Evolutionary conservation across 1,284 basidiomycete species (phyloP), one percentile per base, ranked within the genome.

Genomic region (Cryptococcus maquisensis): DNA sequence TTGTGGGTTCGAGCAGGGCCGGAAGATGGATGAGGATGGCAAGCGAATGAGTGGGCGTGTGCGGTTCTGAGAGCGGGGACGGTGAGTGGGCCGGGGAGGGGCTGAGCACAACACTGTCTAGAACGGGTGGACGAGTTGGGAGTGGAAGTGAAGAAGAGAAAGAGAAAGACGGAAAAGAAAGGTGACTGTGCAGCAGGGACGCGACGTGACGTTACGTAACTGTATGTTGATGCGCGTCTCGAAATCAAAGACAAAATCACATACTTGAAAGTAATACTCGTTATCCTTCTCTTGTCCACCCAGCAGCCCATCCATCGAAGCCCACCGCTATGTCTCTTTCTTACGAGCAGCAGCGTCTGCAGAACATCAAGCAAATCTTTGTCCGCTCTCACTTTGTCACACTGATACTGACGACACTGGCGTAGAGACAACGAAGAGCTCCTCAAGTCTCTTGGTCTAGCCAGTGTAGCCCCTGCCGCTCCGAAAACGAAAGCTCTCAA

Each of bases 391-490:
- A 3, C 35, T 12, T 36, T 23, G 21, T 39, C 39, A n/a, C n/a
- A n/a, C n/a, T n/a, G 16, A 48, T 40, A 26, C 28, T 46, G 24
- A 24, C 9, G 10, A 9, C 16, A 26, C 10, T 42, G 13, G 16
- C 3, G 32, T 26, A 69, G 69, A 24, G 68, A 67, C 46, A 72
- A 72, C 48, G 61, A 67, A 51, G 66, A 60, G 1, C 55, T 72
- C 6, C 62, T 72, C 13, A 54, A 61, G 12, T 67, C 63, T 1
- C 63, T 72, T 10, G 70, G 70, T 21, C 60, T 71, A 6, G 43
- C 58, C 52, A n/a, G 26, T 28, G 21, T 42, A 32, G 43, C 57
- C 28, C 51, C 54, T n/a, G 20, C 38, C 4, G n/a, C 10, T 5
- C 40, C 52, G 4, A 57, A 54, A 46, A 40, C 52, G 4, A 57